Base-by-base conservation (phyloP, 1,139 yeast genomes). In the Geotrichum armillariae region DNA sequence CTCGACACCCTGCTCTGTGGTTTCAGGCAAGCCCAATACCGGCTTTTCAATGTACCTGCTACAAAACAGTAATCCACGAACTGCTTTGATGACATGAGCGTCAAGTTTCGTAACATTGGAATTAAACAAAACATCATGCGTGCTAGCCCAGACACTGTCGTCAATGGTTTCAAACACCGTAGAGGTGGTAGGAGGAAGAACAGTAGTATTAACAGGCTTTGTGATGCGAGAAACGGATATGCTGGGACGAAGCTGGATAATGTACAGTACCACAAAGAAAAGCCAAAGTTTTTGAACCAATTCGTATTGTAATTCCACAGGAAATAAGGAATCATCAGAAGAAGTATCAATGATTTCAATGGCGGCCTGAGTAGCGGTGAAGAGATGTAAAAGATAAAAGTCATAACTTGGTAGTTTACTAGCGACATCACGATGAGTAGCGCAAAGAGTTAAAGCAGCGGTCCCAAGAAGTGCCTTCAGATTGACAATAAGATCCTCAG, bases 321-420 rank as follows among this genome's bases (percentile, higher is more conserved):
- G 58, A 37, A 61, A 46, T n/a, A 58, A 38, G 5, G 20, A 25
- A 20, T 12, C 31, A 6, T 40, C 21, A 14, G 25, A 9, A 7
- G 41, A 42, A 16, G 31, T 45, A 3, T 23, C 23, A 18, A 61
- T 18, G 16, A 64, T 57, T 43, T 64, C 68, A 2, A 58, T 55
- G 5, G 58, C 50, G 14, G 63, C 70, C 18, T 65, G 68, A 1
- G 63, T 42, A 1, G 63, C 58, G 1, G 70, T 65, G 32, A 68
- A 55, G 3, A 62, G 52, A 44, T 67, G 70, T 21, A 67, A 54
- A 21, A 66, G 47, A 46, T 60, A 61, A 43, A 66, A 66, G 46
- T 61, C 63, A 48, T 56, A 65, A 12, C 42, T 52, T 1, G 64
- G 61, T 9, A 59, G 53, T n/a, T 42, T 16, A 16, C 14, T 23